Base-by-base conservation (phyloP, 108 stramenopile genomes). In the Aureococcus anophagefferens region DNA sequence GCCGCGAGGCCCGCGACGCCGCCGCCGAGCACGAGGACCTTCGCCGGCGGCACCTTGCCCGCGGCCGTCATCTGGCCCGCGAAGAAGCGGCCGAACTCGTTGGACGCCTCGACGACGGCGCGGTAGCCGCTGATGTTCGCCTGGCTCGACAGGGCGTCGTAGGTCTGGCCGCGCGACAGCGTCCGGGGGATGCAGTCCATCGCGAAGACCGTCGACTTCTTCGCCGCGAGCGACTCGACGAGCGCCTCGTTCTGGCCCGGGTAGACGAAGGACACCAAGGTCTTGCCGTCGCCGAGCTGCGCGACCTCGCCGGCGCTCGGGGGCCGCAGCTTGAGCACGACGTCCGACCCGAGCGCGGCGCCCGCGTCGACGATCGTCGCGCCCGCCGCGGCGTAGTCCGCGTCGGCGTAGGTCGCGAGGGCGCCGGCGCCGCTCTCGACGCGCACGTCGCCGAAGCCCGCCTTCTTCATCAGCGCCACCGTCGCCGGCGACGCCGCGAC, bases 51-150 rank as follows among this genome's bases (percentile, higher is more conserved):
- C 34, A 99, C 93, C 74, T 96, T 94, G 21, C 94, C 93, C 33
- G 94, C 94, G 15, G 94, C 93, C 31, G 86, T 88, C 75, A 86
- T 85, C 74, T 87, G 86, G 33, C 88, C 86, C 21, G 75, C 72
- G 67, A 88, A 79, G 62, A 86, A 78, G 1, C 82, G 88, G 62
- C 93, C 94, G 78, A 98, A 96, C 64, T 91, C 90, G 77, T 96
- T 88, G 28, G 89, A 85, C 0, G 97, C 99, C 81, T 99, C 99
- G 30, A 99, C 66, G 0, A 99, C 99, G 64, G 99, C 96, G 35
- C 97, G 88, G 79, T 98, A 98, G 13, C 99, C 99, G 25, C 93
- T 87, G 66, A 99, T 96, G 76, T 99, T 99, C 29, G 99, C 99
- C 84, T 98, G 96, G 66, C 90, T 91, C 46, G 83, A 86, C 30